Evolutionary conservation across 1,284 basidiomycete species (phyloP), one percentile per base, ranked within the genome.

Genomic region (Trichosporon asahii): DNA sequence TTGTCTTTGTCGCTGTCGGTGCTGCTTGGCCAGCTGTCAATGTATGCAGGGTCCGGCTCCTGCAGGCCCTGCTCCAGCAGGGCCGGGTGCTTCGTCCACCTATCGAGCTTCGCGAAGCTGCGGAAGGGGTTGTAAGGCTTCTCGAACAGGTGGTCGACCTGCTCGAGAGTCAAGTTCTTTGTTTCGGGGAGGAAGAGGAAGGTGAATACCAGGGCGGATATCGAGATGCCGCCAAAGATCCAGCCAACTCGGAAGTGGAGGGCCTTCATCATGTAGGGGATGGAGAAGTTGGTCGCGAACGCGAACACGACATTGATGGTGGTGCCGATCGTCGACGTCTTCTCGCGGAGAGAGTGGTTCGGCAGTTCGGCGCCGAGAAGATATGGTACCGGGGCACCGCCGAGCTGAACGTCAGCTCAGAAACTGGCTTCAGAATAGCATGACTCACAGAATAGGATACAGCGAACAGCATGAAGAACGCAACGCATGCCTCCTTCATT

Each of bases 101-200:
- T 29, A 8, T 31, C 14, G 3, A 61, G 57, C 29, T n/a, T n/a
- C 6, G 57, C 29, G 4, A 31, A 18, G 18, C 57, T 23, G 57
- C 60, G 55, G 61, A 64, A 53, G 18, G 25, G 37, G 23, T 57
- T 31, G 31, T 46, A 29, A 18, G 66, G 67, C 2, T 33, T 25
- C 15, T 33, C 40, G 18, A 69, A 69, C 11, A 69, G 11, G 18
- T 37, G 37, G 27, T 69, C 68, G 33, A 69, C 65, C 46, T 70
- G 46, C 33, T 69, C 75, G 72, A 69, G 65, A 72, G 44, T 69
- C 72, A 71, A 66, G 70, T 27, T 79, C 60, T 69, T 69, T 2
- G 68, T 69, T 15, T 69, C 68, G 3, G 66, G 64, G n/a, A 66
- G 66, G 53, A 57, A 65, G 9, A 66, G n/a, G 69, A 68, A 57